Percentiles rank a stretch among this genome's conserved stretches.
phyloP scores from a whole-genome alignment of 352 stramenopile genomes.

The Globisporangium nodosum region DNA sequence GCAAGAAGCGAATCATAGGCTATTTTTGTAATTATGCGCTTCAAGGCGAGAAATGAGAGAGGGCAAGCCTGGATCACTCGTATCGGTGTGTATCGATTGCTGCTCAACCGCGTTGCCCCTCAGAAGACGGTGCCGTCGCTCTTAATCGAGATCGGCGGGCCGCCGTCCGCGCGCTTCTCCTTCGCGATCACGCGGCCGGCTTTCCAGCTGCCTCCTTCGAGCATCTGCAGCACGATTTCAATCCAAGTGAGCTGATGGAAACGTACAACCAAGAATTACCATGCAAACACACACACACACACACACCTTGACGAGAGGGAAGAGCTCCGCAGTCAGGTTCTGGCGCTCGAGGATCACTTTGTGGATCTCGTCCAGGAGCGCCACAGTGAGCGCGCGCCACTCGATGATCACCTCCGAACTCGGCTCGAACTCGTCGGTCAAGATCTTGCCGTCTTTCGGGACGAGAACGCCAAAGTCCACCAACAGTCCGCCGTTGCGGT shows the following conservation, averaged over 20 bases:
- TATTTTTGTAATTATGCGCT: background rate
- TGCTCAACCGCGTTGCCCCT: background rate
- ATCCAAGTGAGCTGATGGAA: too few relatives aligned
- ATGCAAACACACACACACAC: too few relatives aligned
- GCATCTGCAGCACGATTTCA: slow-evolving; percentile 33
- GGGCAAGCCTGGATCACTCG: too few relatives aligned
- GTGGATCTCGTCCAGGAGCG: slow-evolving; percentile 74
- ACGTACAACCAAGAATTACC: too few relatives aligned
- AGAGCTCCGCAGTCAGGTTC: slow-evolving; percentile 60
- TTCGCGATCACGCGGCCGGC: slow-evolving; percentile 76
- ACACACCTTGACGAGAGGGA: slow-evolving; percentile 79
- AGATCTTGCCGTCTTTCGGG: slow-evolving; percentile 48
- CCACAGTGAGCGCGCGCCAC: slow-evolving; percentile 80
- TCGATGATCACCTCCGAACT: slow-evolving; percentile 80
- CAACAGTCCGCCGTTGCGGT: slow-evolving; percentile 78
- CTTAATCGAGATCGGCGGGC: slow-evolving; percentile 79
- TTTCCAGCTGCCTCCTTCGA: slow-evolving; percentile 86
- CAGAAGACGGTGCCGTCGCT: slow-evolving; percentile 87
- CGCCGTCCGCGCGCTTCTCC: slow-evolving; percentile 58
- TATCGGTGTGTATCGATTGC: too few relatives aligned
- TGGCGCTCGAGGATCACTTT: slow-evolving; percentile 56
- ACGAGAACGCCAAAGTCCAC: slow-evolving; percentile 77
- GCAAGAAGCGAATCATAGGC: background rate
- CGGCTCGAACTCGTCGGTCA: slow-evolving; percentile 54
- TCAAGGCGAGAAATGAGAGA: background rate